Evolutionary conservation across 2,329 filamentous ascomycete species (phyloP), one percentile per base, ranked within the genome.

Genomic region (Pyrenophora graminea): DNA sequence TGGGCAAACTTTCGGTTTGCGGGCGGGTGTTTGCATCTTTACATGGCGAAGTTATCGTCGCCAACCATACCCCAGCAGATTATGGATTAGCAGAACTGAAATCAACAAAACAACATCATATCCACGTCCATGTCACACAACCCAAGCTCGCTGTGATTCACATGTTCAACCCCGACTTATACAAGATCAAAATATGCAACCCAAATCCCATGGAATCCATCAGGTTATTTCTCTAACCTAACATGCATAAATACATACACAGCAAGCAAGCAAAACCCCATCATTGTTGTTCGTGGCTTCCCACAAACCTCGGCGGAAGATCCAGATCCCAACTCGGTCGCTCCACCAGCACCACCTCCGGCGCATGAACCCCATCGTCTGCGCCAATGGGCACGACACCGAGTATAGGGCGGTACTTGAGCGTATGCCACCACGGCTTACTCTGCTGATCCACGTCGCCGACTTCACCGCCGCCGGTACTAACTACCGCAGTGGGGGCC

Each of bases 361-460:
- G 75, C 9, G 77, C 73, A 39, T 63, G 53, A 19, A 37, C 43
- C 34, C 86, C 76, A 23, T 55, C 56, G 21, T 46, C 60, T 34
- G 68, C 63, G 18, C 76, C 78, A 27, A 88, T 73, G 15, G 83
- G 80, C 17, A 85, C 80, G 38, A 88, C 81, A 4, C 92, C 94
- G 55, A 99, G 79, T 62, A 99, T 91, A n/a, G 92, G 90, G 51
- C 92, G 83, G 75, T 97, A 99, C 74, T 96, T 95, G 80, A 89
- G 91, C 4, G 92, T 96, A 69, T 87, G 85, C 90, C 91, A 97
- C 76, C 79, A 83, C 44, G 70, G 64, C 39, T 70, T 62, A 17
- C 18, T 42, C 44, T 51, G 62, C 53, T 63, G 62, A 50, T 47
- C 63, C 42, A 58, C 56, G 48, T 56, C 50, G 45, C 56, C 45